These are phyloP conservation scores for Plasmodium ovale DNA, from an alignment of 169 alveolate genomes.

Conservation along the genomic window DNA sequence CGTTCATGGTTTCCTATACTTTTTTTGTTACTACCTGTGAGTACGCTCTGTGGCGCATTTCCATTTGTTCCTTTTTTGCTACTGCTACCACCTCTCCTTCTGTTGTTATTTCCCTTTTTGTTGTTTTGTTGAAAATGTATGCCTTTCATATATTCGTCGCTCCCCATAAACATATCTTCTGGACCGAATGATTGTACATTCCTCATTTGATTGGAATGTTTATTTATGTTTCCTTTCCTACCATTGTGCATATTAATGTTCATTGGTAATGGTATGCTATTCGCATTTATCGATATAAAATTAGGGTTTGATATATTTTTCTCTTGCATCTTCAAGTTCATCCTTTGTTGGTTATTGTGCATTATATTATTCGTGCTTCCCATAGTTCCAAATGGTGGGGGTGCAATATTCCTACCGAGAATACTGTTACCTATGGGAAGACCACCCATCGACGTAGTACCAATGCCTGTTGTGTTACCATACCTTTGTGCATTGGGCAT, in stretches of 20 bases:
- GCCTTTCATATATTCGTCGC: not conserved
- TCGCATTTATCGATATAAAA: slow-evolving; percentile 25
- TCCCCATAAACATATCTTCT: not conserved
- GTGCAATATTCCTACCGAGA: not conserved
- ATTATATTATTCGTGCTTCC: not conserved
- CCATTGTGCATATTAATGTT: slow-evolving; percentile 6
- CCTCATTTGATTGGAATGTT: not conserved
- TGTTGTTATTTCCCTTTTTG: too few species aligned
- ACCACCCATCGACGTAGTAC: too few species aligned
- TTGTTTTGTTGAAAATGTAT: too few species aligned
- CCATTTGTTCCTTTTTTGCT: too few species aligned
- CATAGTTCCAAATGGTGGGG: not conserved
- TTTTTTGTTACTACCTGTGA: not conserved
- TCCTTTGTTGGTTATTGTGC: slow-evolving; percentile 7
- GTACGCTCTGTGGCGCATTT: too few species aligned
- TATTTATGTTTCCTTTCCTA: not conserved
- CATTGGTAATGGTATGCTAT: not conserved
- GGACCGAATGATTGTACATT: not conserved
- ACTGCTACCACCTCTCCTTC: too few species aligned
- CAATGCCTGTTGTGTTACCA: too few species aligned
- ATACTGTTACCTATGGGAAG: not conserved
- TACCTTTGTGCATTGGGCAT: too few species aligned
- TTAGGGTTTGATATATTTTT: slow-evolving; percentile 12
- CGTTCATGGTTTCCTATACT: not conserved
- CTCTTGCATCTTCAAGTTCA: not conserved